Evolutionary conservation across 768 basidiomycete genomes (phyloP), one percentile per base, ranked within the genome.

Genomic region (Pleurotus cornucopiae): DNA sequence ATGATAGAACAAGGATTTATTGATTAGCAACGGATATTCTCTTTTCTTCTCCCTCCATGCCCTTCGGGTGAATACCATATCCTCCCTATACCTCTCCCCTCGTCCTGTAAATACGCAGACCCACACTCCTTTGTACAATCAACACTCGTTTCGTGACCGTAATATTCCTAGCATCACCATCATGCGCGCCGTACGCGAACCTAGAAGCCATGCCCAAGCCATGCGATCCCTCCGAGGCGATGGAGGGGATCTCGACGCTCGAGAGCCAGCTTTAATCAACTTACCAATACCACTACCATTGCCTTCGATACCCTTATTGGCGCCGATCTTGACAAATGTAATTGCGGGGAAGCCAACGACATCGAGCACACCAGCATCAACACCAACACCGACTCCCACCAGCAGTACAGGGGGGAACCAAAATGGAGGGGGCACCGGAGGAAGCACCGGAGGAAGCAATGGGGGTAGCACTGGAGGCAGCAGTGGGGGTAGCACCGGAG

Each of bases 231-330:
- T 56, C 49, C 21, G 49, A 51, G 46, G 30, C 39, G 59, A 49
- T 40, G 25, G 61, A 18, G 41, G 14, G 45, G 58, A 51, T 21
- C 65, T 73, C 34, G 62, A 71, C 7, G 68, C 67, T 47, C 76
- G 79, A 58, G 67, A 69, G 14, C 75, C 76, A 37, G 59, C 68
- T 2, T 73, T 75, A 58, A 64, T 76, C 40, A 69, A 70, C 37
- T 61, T 76, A 2, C 67, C 74, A 30, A 58, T 75, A 21, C 67
- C 74, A 6, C 25, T 53, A 34, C 14, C 14, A 13, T 45, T 76
- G 20, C 75, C 76, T 12, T 69, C 75, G 6, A 62, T 79, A 38
- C 76, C 80, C 2, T 47, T 80, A 25, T 61, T 76, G 26, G 64
- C 65, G n/a, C 67, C 72, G 2, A 26, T 82, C 14, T 51, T 74